A percentile compares a stretch with the other conserved stretches of the same genome.
Evolutionary conservation across 208 protist genomes (phyloP).

Genomic region (Crithidia bombi): DNA sequence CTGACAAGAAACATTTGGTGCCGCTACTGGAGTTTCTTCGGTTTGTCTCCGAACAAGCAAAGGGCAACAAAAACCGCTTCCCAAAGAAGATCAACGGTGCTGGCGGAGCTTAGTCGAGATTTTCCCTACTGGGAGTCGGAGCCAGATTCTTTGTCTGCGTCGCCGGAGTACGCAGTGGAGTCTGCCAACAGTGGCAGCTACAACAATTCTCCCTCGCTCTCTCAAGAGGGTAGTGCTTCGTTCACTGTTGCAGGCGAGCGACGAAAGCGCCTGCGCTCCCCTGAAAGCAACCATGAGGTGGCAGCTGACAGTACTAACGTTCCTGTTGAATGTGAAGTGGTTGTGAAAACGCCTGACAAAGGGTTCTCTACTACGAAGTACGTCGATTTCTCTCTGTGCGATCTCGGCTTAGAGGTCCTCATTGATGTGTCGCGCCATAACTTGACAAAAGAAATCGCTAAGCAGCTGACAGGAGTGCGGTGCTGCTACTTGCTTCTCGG

Average conservation of each 20-base stretch:
- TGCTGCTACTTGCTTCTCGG: constrained; percentile 66
- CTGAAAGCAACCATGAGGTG: not conserved
- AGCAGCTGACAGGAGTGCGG: constrained; percentile 29
- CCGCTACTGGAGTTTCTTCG: constrained; percentile 58
- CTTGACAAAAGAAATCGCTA: constrained; percentile 21
- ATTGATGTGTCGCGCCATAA: not conserved
- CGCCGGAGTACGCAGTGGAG: not conserved
- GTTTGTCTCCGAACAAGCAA: constrained; percentile 24
- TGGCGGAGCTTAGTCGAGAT: not conserved
- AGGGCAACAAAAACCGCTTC: constrained; percentile 6
- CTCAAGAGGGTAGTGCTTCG: not conserved
- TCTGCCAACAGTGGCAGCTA: not conserved
- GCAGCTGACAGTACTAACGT: not conserved
- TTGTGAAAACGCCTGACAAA: constrained; percentile 12
- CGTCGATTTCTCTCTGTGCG: constrained; percentile 26
- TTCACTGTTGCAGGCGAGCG: not conserved
- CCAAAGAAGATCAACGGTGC: constrained; percentile 34
- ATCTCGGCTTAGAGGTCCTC: constrained; percentile 25
- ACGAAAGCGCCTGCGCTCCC: constrained; percentile 27
- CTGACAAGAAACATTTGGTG: constrained; percentile 35
- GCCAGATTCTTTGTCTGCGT: not conserved
- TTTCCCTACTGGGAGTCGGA: not conserved
- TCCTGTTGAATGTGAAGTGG: constrained; percentile 27
- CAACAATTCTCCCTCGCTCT: not conserved
- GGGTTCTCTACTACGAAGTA: constrained; percentile 29